Conservation (phyloP, 2,329 filamentous ascomycete species). For the Ophiosphaerella narmari region DNA sequence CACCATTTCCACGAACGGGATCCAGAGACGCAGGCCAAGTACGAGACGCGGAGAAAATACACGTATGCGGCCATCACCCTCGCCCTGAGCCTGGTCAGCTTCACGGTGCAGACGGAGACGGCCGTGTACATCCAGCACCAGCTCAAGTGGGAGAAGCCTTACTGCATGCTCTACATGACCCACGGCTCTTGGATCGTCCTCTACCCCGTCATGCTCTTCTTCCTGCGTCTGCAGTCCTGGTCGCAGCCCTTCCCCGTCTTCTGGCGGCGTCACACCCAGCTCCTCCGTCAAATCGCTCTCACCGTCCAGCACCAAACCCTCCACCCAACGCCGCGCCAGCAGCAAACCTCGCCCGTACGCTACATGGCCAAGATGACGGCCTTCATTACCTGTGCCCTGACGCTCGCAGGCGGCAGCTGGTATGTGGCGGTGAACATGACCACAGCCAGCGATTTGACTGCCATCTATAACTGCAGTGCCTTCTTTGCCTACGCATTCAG, state of each 20-base stretch:
- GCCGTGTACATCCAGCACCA: conserved; percentile 93
- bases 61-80: conserved; percentile 86
- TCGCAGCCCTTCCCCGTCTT: conserved; percentile 81
- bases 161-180: conserved; percentile 95
- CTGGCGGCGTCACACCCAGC: conserved; percentile 73
- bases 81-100: conserved; percentile 79
- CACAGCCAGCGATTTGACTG: conserved; percentile 89
- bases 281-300: conserved; percentile 69
- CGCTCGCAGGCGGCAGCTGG: conserved; percentile 90
- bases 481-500: conserved; percentile 99
- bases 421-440: conserved; percentile 94
- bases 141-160: conserved; percentile 95
- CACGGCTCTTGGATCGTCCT: conserved; percentile 92
- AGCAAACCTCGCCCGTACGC: conserved; percentile 60
- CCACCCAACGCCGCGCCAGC: conserved; percentile 59
- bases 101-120: conserved; percentile 93
- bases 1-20: conserved; percentile 73
- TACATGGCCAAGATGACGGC: conserved; percentile 83
- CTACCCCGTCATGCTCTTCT: conserved; percentile 81
- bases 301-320: conserved; percentile 86
- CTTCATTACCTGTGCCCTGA: conserved; percentile 82
- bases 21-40: conserved; percentile 66
- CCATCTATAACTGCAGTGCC: conserved; percentile 98
- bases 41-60: conserved; percentile 79
- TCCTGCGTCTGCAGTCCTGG: conserved; percentile 79